A percentile compares a stretch with the other conserved stretches of the same genome.
Evolutionary conservation across 1,284 basidiomycete genomes (phyloP).

Genomic region (Anthracocystis walkeri): DNA sequence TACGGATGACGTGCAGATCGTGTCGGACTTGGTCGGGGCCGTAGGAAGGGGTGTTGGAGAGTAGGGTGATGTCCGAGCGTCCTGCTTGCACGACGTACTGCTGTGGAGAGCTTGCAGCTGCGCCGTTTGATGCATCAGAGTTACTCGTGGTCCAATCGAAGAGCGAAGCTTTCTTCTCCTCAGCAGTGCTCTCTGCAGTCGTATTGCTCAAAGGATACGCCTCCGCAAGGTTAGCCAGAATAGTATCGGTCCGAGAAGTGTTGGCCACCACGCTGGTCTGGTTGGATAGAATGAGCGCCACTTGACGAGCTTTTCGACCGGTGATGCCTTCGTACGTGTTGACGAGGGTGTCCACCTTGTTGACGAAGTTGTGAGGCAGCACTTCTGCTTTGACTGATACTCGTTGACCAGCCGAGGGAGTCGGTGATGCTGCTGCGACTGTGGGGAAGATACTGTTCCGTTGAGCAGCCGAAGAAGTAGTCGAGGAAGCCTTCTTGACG

Average conservation of each 20-base stretch:
- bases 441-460: constrained; percentile 23
- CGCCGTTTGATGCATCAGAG: not conserved
- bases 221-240: constrained; percentile 23
- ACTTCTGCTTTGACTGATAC: not conserved
- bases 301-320: constrained; percentile 38
- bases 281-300: constrained; percentile 33
- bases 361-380: constrained; percentile 24
- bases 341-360: constrained; percentile 31
- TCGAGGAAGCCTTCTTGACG: not conserved
- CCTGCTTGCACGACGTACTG: constrained; percentile 15
- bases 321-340: constrained; percentile 30
- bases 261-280: constrained; percentile 31
- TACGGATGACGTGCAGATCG: constrained; percentile 63
- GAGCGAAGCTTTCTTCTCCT: not conserved
- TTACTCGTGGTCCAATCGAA: constrained; percentile 11
- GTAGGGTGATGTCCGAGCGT: constrained; percentile 25
- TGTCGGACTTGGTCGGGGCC: constrained; percentile 51
- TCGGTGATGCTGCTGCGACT: constrained; percentile 8
- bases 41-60: constrained; percentile 57
- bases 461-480: constrained; percentile 11
- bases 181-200: not conserved
- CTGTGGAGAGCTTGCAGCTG: not conserved
- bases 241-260: constrained; percentile 12
- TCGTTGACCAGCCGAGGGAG: not conserved
- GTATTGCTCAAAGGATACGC: constrained; percentile 22